Conservation (phyloP, 2,329 filamentous ascomycete genomes). For the Chrysoporthe austroafricana region DNA sequence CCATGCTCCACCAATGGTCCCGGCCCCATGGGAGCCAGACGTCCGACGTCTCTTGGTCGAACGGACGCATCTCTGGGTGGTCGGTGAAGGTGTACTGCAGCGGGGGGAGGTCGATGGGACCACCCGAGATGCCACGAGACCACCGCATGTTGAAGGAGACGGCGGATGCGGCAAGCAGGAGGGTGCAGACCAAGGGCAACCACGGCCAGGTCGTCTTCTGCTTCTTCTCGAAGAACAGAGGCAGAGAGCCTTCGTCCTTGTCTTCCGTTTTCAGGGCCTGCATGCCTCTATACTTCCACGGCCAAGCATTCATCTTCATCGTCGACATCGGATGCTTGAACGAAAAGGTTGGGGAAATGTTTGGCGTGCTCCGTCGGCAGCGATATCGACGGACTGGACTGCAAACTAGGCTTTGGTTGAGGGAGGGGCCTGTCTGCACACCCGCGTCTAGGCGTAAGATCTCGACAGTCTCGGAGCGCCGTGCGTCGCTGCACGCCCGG, state of each 20-base stretch:
- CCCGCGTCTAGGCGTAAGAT: background rate
- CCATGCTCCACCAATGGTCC: slow-evolving; percentile 2
- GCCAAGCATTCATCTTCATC: background rate
- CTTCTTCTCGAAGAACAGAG: background rate
- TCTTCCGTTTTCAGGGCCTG: background rate
- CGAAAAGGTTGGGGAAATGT: background rate
- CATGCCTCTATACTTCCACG: background rate
- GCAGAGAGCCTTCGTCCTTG: background rate
- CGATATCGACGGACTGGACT: background rate
- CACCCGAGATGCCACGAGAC: background rate
- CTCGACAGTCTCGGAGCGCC: background rate
- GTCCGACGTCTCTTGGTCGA: slow-evolving; percentile 6
- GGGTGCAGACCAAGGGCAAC: background rate
- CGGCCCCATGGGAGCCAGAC: background rate
- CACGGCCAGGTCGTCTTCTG: background rate
- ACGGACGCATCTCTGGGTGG: background rate
- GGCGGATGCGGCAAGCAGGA: background rate
- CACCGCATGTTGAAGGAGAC: background rate
- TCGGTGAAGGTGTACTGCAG: background rate
- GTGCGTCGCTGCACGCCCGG: background rate
- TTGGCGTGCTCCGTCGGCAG: background rate
- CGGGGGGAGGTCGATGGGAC: background rate
- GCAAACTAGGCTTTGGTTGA: background rate
- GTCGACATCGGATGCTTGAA: background rate
- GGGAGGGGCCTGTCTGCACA: background rate